Percentiles rank a stretch among this genome's conserved stretches.
These are phyloP conservation scores for Lactarius psammicola DNA, from an alignment of 768 basidiomycete species.

Conservation along the genomic window DNA sequence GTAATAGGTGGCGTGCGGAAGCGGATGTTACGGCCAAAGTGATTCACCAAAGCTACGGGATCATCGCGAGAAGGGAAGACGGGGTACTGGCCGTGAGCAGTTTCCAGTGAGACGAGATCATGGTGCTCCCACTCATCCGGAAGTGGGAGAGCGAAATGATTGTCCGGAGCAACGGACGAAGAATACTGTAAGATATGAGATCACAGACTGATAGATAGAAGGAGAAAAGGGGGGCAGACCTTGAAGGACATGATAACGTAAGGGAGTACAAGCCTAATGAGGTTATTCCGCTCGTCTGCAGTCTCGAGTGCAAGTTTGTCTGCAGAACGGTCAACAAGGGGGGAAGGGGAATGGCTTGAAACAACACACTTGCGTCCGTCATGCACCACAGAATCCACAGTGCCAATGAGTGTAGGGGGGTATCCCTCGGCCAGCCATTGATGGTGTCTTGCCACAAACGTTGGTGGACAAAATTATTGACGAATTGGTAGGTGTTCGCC, in stretches of 20 bases:
- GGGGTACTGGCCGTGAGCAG: conserved; percentile 49
- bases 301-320: conserved; percentile 36
- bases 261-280: conserved; percentile 31
- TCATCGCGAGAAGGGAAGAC: conserved; percentile 39
- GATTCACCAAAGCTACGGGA: conserved; percentile 25
- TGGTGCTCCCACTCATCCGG: conserved; percentile 28
- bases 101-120: conserved; percentile 35
- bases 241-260: conserved; percentile 37
- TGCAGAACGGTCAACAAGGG: conserved; percentile 9
- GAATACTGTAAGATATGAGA: conserved; percentile 53
- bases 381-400: conserved; percentile 67
- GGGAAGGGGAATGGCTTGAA: not conserved
- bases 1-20: conserved; percentile 47
- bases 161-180: conserved; percentile 56
- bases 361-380: conserved; percentile 47
- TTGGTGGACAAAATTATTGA: conserved; percentile 45
- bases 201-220: conserved; percentile 43
- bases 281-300: conserved; percentile 30
- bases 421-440: conserved; percentile 61
- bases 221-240: conserved; percentile 32
- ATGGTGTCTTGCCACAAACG: conserved; percentile 45
- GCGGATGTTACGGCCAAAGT: conserved; percentile 30
- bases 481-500: conserved; percentile 49
- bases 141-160: conserved; percentile 58
- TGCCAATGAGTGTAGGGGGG: conserved; percentile 47